Evolutionary conservation across 2,329 filamentous ascomycete genomes (phyloP), one percentile per base, ranked within the genome.

Genomic region (Pestalotiopsis sp.): DNA sequence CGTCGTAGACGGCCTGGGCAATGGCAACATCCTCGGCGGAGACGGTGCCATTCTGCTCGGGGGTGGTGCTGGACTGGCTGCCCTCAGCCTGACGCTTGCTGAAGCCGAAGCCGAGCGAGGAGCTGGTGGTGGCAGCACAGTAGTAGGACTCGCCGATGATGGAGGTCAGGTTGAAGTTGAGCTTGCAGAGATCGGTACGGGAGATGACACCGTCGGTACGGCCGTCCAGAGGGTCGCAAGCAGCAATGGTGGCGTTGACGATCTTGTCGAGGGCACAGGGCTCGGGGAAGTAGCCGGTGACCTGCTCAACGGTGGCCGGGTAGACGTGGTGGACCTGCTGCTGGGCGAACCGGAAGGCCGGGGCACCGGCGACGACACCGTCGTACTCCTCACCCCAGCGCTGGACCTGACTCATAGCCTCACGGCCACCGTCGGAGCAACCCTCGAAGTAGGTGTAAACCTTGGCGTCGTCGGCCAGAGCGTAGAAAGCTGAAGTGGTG

Each of bases 141-240:
- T 76, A 76, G 72, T 81, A 81, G 0, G 77, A 67, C 61, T 77
- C 70, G 67, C 79, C 79, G 20, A 81, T 73, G 49, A 78, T 70
- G 31, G 70, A 73, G 27, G 73, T 73, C 23, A 80, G 72, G 67
- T 80, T 70, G 72, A 81, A 79, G 38, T 77, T 73, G 2, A 80
- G 76, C 73, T 72, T 75, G 73, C 77, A 79, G 9, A 78, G 71
- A n/a, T 81, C 78, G 3, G 77, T 76, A 1, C 77, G 77, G 12
- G 75, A 72, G 58, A 89, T 80, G 13, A 89, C 84, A n/a, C 86
- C 86, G 67, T 89, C 87, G 0, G 80, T 83, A 41, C 80, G 79
- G 6, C 87, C 87, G 68, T 89, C 87, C 9, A 89, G 80, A 6
- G 82, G 78, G 70, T 89, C 87, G 64, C 87, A 89, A 57, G 82